Evolutionary conservation across 352 stramenopile genomes (phyloP).

Genomic region (Pythium grandisporangium): DNA sequence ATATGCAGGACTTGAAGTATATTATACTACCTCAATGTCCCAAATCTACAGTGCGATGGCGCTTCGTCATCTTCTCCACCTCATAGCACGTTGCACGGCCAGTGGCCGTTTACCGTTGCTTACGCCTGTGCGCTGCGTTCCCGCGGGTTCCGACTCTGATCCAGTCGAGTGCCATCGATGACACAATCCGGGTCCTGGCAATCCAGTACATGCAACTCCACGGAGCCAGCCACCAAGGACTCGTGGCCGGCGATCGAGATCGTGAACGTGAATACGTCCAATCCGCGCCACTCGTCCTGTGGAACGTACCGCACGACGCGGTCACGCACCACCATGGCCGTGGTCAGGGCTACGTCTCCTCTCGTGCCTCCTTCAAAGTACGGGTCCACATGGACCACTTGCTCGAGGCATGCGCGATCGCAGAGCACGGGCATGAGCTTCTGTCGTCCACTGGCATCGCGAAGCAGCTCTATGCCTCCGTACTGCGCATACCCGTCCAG

Average conservation of each 20-base stretch:
- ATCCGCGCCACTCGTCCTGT: slow-evolving; percentile 28
- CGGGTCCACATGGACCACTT: slow-evolving; percentile 30
- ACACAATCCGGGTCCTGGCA: slow-evolving; percentile 37
- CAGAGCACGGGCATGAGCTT: slow-evolving; percentile 47
- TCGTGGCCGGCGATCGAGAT: slow-evolving; percentile 32
- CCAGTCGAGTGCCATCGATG: too few species aligned
- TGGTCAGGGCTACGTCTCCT: slow-evolving; percentile 37
- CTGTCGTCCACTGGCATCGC: slow-evolving; percentile 39
- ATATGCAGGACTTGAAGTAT: too few species aligned
- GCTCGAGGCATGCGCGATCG: slow-evolving; percentile 28
- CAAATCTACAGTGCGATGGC: too few species aligned
- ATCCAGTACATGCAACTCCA: slow-evolving; percentile 40
- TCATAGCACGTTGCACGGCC: too few species aligned
- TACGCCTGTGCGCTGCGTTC: too few species aligned
- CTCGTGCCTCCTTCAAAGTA: slow-evolving; percentile 40
- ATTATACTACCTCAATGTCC: too few species aligned
- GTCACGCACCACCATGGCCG: slow-evolving; percentile 27
- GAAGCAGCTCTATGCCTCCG: slow-evolving; percentile 36
- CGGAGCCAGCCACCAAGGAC: slow-evolving; percentile 33
- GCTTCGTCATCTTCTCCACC: too few species aligned
- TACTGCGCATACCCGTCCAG: slow-evolving; percentile 29
- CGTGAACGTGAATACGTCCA: slow-evolving; percentile 51
- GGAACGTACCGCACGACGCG: slow-evolving; percentile 54
- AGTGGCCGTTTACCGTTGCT: too few species aligned
- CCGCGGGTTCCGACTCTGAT: too few species aligned